Evolutionary conservation across 2,329 filamentous ascomycete genomes (phyloP).

Genomic region (Hypoxylon sp.): DNA sequence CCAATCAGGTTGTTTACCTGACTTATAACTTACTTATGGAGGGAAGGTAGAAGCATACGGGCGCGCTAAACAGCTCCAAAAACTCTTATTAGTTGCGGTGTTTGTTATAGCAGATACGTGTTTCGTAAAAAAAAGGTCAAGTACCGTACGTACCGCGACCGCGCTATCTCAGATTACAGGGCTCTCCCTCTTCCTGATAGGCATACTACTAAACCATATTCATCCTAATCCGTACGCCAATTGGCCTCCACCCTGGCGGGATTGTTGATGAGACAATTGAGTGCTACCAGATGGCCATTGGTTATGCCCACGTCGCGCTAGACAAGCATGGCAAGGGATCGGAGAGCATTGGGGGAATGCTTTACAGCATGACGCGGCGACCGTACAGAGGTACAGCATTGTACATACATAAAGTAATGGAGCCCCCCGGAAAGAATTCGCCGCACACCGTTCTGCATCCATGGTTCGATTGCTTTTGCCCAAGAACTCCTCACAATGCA

Average conservation of each 20-base stretch:
- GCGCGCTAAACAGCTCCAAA: conserved; percentile 27
- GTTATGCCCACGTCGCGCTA: conserved; percentile 43
- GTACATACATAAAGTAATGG: conserved; percentile 36
- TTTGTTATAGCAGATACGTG: conserved; percentile 37
- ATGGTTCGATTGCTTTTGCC: conserved; percentile 41
- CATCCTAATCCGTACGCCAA: conserved; percentile 40
- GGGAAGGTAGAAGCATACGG: conserved; percentile 20
- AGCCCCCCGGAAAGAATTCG: conserved; percentile 37
- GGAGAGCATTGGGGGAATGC: conserved; percentile 36
- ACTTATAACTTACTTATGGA: background rate
- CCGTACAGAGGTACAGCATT: conserved; percentile 34
- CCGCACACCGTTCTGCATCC: conserved; percentile 42
- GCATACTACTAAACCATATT: conserved; percentile 37
- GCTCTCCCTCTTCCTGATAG: conserved; percentile 17
- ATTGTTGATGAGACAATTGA: conserved; percentile 49
- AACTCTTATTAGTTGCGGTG: conserved; percentile 16
- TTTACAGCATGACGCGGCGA: conserved; percentile 45
- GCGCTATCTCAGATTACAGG: conserved; percentile 42
- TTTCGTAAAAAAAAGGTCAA: conserved; percentile 30
- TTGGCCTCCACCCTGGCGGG: conserved; percentile 48
- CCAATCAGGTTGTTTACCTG: conserved; percentile 7
- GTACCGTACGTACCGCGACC: conserved; percentile 46
- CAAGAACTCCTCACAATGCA: conserved; percentile 30
- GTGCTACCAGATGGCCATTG: conserved; percentile 41
- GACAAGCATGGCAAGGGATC: conserved; percentile 44